phyloP scores from a whole-genome alignment of 371 early-diverging fungal species.

The Fennellomyces sp. region DNA sequence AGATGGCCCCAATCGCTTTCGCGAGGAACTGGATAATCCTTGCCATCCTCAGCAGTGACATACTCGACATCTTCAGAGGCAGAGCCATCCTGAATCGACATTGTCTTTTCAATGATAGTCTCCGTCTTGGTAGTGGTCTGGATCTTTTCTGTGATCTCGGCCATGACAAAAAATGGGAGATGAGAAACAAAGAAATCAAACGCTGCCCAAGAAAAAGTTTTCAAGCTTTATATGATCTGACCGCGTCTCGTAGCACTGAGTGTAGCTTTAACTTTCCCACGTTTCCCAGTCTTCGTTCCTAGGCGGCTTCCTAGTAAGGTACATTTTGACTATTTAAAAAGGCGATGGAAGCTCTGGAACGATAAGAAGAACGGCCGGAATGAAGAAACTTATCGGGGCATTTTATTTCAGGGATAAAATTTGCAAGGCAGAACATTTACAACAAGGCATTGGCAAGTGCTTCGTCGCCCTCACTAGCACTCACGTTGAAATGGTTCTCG shows the following conservation, averaged over 20 bases:
- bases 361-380: background rate
- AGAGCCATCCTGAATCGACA: background rate
- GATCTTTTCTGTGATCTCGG: background rate
- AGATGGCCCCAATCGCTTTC: constrained; percentile 48
- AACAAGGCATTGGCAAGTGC: too few relatives aligned
- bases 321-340: background rate
- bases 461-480: too few relatives aligned
- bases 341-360: background rate
- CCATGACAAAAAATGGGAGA: background rate
- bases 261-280: background rate
- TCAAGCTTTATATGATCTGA: background rate
- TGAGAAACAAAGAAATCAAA: background rate
- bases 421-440: too few relatives aligned
- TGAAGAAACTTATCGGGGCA: background rate
- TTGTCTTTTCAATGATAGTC: background rate
- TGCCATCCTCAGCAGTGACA: constrained; percentile 6
- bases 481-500: too few relatives aligned
- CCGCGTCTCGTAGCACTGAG: background rate
- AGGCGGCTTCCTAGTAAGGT: background rate
- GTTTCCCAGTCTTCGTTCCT: background rate
- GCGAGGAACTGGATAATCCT: constrained; percentile 41
- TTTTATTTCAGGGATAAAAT: too few relatives aligned
- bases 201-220: background rate
- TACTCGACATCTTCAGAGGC: background rate
- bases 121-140: background rate